Base-by-base conservation (phyloP, 306 rosid genomes). In the Ziziphus jujuba region DNA sequence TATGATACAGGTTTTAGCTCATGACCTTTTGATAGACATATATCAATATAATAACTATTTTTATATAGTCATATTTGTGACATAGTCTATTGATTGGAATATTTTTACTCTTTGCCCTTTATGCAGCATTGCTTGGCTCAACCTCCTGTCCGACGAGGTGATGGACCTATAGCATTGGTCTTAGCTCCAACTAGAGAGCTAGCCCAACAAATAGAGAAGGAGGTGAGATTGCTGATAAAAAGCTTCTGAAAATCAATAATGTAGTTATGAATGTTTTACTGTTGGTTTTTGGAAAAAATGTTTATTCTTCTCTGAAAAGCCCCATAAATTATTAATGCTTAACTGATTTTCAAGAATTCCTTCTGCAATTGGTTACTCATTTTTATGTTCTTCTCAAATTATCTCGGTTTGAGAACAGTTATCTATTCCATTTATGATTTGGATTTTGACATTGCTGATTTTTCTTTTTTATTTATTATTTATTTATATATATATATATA, bases 151-250 rank as follows among this genome's bases (percentile, higher is more conserved):
- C 77, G 79, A 50, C 88, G 95, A 1, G 89, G 89, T 66, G 91
- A 87, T 81, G 95, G 97, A 59, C 91, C 97, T 61, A 38, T 90
- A 62, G 97, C 90, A 60, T 75, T 90, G 81, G 91, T 90, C 57
- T 62, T 90, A 78, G 97, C 97, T 67, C 97, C 97, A 51, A 90
- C 97, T 38, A 90, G 97, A 70, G 97, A 90, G 83, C 97, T 90
- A 43, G 97, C 97, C 48, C 97, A 90, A 65, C 97, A 90, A 81
- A 90, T 90, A 69, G 97, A 90, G 64, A 86, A 90, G 72, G 97
- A 90, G 91, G 97, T 90, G 72, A 61, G 56, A 45, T 43, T n/a
- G 53, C 43, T 74, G 56, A 14, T 21, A 47, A 70, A 72, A 17
- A 56, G 63, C 28, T 65, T 51, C 22, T 25, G 34, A 22, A 36